A percentile compares a stretch with the other conserved stretches of the same genome.
phyloP scores from a whole-genome alignment of 192 early-diverging fungal genomes.

The Coemansia sp. region DNA sequence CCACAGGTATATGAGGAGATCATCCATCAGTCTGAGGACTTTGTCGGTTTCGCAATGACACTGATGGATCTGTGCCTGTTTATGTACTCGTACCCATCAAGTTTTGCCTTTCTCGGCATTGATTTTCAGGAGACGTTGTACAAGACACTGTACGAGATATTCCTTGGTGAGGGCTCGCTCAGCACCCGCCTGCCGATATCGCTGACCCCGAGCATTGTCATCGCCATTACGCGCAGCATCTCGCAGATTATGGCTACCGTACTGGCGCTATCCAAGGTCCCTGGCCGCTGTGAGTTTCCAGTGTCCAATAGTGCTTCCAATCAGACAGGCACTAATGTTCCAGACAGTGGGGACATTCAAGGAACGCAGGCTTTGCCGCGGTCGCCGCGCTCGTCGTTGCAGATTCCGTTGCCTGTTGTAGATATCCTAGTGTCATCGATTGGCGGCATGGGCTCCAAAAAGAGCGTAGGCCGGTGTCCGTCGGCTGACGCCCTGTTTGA shows the following conservation, averaged over 20 bases:
- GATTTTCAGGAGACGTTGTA: conserved; percentile 50
- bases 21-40: conserved; percentile 39
- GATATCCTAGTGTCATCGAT: conserved; percentile 37
- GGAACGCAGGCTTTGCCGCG: conserved; percentile 4
- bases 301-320: neutral
- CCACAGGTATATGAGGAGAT: conserved; percentile 54
- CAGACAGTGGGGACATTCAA: conserved; percentile 12
- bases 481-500: conserved; percentile 34
- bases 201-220: conserved; percentile 40
- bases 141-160: conserved; percentile 54
- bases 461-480: conserved; percentile 47
- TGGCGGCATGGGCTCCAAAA: conserved; percentile 24
- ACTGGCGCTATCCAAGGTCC: conserved; percentile 29
- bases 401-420: conserved; percentile 45
- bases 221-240: conserved; percentile 47
- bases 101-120: conserved; percentile 46
- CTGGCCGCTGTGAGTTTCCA: neutral
- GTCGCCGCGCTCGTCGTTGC: conserved; percentile 35
- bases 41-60: conserved; percentile 47
- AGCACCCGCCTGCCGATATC: conserved; percentile 45
- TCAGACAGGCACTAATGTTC: conserved; percentile 18
- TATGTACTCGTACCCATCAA: conserved; percentile 52
- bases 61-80: conserved; percentile 53
- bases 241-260: conserved; percentile 53
- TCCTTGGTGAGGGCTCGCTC: conserved; percentile 40